These are phyloP conservation scores for Alternaria hordeiaustralica DNA, from an alignment of 2,329 filamentous ascomycete species.

Conservation along the genomic window DNA sequence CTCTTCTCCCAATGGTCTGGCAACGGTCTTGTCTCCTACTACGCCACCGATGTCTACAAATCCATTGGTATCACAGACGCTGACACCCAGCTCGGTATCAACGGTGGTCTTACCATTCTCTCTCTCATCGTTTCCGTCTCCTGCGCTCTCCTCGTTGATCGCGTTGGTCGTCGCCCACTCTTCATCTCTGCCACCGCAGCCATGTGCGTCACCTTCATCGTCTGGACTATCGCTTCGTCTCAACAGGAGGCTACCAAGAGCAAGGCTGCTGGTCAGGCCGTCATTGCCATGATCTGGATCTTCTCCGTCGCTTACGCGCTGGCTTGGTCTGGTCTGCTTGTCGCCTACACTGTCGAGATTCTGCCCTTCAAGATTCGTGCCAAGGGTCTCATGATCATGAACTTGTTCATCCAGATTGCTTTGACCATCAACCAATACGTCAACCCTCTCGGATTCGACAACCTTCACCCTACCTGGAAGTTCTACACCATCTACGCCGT, in stretches of 20 bases:
- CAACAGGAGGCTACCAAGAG: constrained; percentile 58
- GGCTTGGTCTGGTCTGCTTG: constrained; percentile 64
- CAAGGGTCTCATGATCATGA: constrained; percentile 63
- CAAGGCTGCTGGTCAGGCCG: constrained; percentile 52
- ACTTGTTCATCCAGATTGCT: constrained; percentile 67
- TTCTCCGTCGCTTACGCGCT: constrained; percentile 61
- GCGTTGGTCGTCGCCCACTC: constrained; percentile 53
- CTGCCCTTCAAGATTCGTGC: constrained; percentile 58
- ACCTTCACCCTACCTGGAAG: constrained; percentile 64
- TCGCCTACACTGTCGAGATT: constrained; percentile 61
- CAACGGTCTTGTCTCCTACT: constrained; percentile 72
- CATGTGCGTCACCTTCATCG: constrained; percentile 45
- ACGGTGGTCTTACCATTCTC: constrained; percentile 65
- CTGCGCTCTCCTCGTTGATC: constrained; percentile 63
- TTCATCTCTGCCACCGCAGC: constrained; percentile 41
- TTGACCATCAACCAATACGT: constrained; percentile 67
- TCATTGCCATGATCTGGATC: constrained; percentile 60
- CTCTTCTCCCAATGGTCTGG: constrained; percentile 73
- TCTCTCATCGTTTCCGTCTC: constrained; percentile 64
- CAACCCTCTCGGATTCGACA: constrained; percentile 69
- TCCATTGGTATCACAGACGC: constrained; percentile 64
- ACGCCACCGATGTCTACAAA: constrained; percentile 68
- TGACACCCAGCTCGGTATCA: constrained; percentile 49
- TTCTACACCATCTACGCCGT: constrained; percentile 71
- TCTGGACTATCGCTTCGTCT: constrained; percentile 52